Evolutionary conservation across 164 flowering plant species (phyloP).

Genomic region (Aristolochia californica): DNA sequence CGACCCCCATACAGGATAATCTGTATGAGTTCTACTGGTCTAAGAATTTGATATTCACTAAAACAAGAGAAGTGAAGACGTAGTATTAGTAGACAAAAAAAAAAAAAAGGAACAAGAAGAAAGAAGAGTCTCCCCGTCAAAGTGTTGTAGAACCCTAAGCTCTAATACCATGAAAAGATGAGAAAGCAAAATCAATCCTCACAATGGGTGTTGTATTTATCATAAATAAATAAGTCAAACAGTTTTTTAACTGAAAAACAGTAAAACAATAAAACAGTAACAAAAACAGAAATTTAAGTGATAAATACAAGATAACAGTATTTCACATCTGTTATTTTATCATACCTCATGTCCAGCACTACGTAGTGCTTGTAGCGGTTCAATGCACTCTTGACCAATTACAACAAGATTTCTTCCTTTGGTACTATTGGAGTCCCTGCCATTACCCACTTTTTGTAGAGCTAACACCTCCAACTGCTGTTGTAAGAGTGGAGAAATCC

Average conservation of each 20-base stretch:
- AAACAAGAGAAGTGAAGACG: too few relatives aligned
- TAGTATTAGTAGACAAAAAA: too few relatives aligned
- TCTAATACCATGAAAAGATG: too few relatives aligned
- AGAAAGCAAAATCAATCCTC: too few relatives aligned
- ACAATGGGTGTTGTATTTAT: too few relatives aligned
- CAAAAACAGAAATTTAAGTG: not conserved
- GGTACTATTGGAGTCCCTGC: conserved; percentile 8
- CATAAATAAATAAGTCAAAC: not conserved
- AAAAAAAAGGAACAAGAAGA: too few relatives aligned
- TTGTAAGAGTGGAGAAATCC: conserved; percentile 74
- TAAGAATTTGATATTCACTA: too few relatives aligned
- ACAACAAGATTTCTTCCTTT: conserved; percentile 54
- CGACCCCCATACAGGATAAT: too few relatives aligned
- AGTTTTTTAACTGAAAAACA: not conserved
- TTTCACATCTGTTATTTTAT: too few relatives aligned
- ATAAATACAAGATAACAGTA: not conserved
- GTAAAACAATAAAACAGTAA: not conserved
- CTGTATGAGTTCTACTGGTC: too few relatives aligned
- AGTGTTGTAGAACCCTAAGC: too few relatives aligned
- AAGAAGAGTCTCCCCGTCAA: too few relatives aligned
- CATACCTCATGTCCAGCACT: conserved; percentile 66
- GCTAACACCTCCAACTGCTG: conserved; percentile 68
- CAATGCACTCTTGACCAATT: conserved; percentile 79
- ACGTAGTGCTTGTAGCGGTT: conserved; percentile 83
- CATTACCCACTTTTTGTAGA: conserved; percentile 26